Percentiles rank a stretch among this genome's conserved stretches.
phyloP scores from a whole-genome alignment of 768 basidiomycete species.

The Amanita jacksonii region DNA sequence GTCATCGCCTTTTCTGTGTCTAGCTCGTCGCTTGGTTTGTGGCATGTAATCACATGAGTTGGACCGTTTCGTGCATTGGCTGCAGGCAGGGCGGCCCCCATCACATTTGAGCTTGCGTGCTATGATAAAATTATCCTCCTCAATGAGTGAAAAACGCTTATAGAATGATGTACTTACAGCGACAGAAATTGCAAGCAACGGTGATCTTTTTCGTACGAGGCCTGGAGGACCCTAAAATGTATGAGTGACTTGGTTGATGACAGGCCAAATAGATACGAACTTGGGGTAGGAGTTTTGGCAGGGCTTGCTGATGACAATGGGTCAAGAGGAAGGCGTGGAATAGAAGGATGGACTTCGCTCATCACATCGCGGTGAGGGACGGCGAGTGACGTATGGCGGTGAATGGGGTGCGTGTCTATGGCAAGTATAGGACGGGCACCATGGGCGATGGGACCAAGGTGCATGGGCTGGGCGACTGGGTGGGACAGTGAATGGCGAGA shows the following conservation, averaged over 20 bases:
- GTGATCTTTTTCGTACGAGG: constrained; percentile 79
- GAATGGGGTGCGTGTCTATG: constrained; percentile 51
- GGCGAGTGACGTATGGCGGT: constrained; percentile 36
- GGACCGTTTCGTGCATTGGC: constrained; percentile 71
- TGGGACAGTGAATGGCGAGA: constrained; percentile 39
- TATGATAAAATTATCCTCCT: constrained; percentile 25
- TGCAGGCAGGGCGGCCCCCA: constrained; percentile 74
- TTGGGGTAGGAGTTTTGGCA: constrained; percentile 22
- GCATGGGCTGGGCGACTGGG: constrained; percentile 26
- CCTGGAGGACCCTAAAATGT: constrained; percentile 42
- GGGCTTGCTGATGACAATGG: constrained; percentile 25
- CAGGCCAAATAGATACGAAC: constrained; percentile 15
- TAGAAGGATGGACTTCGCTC: constrained; percentile 33
- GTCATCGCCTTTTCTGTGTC: constrained; percentile 53
- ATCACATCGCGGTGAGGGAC: constrained; percentile 37
- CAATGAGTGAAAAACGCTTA: constrained; percentile 4
- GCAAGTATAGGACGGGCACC: constrained; percentile 47
- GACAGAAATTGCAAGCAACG: constrained; percentile 86
- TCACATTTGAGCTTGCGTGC: constrained; percentile 87
- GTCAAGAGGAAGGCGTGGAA: constrained; percentile 34
- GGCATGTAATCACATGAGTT: constrained; percentile 77
- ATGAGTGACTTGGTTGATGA: constrained; percentile 7
- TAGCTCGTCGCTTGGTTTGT: constrained; percentile 59
- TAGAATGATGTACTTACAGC: constrained; percentile 46
- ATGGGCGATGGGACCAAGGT: constrained; percentile 36